Evolutionary conservation across 106 monocot species (phyloP).

Genomic region (Alisma plantagoaquatica): DNA sequence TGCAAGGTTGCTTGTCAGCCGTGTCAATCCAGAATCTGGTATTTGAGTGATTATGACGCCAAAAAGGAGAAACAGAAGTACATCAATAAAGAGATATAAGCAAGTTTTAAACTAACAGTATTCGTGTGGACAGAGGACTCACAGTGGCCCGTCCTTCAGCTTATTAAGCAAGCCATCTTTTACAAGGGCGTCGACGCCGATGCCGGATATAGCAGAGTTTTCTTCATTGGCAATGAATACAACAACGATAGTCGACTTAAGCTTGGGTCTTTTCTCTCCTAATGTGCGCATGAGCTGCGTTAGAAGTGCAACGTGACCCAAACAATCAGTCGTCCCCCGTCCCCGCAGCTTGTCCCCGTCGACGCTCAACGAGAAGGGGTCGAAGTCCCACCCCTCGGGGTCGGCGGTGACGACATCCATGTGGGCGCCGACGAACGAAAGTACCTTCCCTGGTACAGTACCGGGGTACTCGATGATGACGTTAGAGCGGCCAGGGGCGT

Average conservation of each 20-base stretch:
- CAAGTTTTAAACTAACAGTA: not conserved
- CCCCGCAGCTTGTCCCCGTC: conserved; percentile 82
- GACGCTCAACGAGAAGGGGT: conserved; percentile 86
- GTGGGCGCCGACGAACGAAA: conserved; percentile 89
- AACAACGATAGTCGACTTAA: conserved; percentile 72
- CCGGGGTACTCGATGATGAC: conserved; percentile 94
- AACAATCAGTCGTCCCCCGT: conserved; percentile 88
- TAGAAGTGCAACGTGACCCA: conserved; percentile 90
- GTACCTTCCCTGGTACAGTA: conserved; percentile 24
- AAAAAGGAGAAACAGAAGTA: no score
- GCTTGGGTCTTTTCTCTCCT: conserved; percentile 45
- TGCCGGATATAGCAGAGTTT: conserved; percentile 63
- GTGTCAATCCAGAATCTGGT: conserved; percentile 99
- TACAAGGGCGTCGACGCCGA: conserved; percentile 69
- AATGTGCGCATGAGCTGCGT: conserved; percentile 81
- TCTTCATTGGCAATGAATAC: conserved; percentile 98
- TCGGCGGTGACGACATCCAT: conserved; percentile 97
- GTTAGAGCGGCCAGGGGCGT: conserved; percentile 64
- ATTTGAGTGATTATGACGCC: no score
- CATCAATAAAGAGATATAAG: not conserved
- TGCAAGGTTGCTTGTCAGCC: conserved; percentile 96
- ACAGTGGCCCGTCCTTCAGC: conserved; percentile 76
- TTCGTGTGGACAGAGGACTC: conserved; percentile 10
- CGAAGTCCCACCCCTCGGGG: conserved; percentile 71
- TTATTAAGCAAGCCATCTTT: conserved; percentile 72